Base-by-base conservation (phyloP, 208 protist genomes). In the Acanthamoeba castellanii region DNA sequence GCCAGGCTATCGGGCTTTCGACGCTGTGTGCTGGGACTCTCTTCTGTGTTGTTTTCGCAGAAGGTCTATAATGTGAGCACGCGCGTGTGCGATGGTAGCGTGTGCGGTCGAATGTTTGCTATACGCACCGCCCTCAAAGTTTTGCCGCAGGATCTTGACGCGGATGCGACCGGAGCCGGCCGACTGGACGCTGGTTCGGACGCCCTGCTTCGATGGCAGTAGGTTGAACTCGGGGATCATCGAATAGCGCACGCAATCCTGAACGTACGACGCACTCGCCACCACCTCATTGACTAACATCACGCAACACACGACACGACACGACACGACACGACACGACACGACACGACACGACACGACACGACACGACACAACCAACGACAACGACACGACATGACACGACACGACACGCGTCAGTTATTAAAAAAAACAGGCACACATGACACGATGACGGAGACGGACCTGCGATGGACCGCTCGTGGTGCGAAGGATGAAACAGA, bases 221-320 rank as follows among this genome's bases (percentile, higher is more conserved):
- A 92, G 27, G 14, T 11, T 14, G 20, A 92, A 64, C 61, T 92
- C 85, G 27, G 85, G 85, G 59, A 92, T 32, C 22, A 92, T 92
- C 11, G 85, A 92, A 25, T 37, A 74, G 32, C 32, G 85, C 16
- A 92, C 85, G 27, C 85, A 92, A 1, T 92, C 85, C 45, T 27
- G 11, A 0, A 92, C 85, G 61, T 92, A 92, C 30, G 61, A 16
- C 45, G 85, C 61, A 6, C 11, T 14, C 4, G 11, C 14, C 34
- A 85, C 76, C 20, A 85, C 25, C 47, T 85, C 76, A 11, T 27
- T 42, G 4, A 85, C 76, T 85, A 11, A 1, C 2, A 0, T 3
- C 8, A 74, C 55, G 42, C 3, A 1, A 72, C 66, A 72, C 20
- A 72, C 27, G 66, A 32, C 20, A 30, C 9, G 66, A 25, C 27